phyloP scores from a whole-genome alignment of 2,329 filamentous ascomycete species.

The Claviceps humidiphila region DNA sequence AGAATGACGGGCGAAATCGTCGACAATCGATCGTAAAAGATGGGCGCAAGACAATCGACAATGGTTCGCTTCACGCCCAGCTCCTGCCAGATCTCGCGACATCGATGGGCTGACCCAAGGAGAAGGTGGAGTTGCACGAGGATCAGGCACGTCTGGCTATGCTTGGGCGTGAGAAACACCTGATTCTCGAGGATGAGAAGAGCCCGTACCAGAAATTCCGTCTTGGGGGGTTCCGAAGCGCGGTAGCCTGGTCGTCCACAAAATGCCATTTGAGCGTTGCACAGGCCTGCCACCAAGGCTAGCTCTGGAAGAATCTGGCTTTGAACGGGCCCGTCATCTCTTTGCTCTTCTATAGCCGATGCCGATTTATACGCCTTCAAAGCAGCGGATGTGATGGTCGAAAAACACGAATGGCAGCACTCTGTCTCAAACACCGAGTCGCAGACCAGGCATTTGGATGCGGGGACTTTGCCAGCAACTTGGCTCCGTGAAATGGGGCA shows the following conservation, averaged over 20 bases:
- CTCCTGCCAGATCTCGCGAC: slow-evolving; percentile 33
- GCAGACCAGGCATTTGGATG: slow-evolving; percentile 15
- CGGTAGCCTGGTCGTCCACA: slow-evolving; percentile 3
- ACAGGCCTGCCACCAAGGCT: slow-evolving; percentile 21
- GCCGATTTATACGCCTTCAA: slow-evolving; percentile 10
- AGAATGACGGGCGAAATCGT: slow-evolving; percentile 32
- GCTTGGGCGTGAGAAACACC: slow-evolving; percentile 28
- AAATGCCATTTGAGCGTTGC: slow-evolving; percentile 19
- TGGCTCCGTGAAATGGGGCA: slow-evolving; percentile 16
- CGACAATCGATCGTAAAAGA: slow-evolving; percentile 43
- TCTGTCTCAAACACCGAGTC: slow-evolving; percentile 8
- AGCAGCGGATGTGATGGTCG: slow-evolving; percentile 10
- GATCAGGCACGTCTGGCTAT: slow-evolving; percentile 34
- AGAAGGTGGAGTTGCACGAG: slow-evolving; percentile 38
- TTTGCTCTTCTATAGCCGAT: slow-evolving; percentile 1
- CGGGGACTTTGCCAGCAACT: slow-evolving; percentile 9
- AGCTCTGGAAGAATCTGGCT: slow-evolving; percentile 19
- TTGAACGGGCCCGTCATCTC: slow-evolving; percentile 1
- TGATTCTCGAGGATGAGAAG: slow-evolving; percentile 37
- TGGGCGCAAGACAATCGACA: slow-evolving; percentile 40
- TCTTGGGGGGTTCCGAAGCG: slow-evolving; percentile 9
- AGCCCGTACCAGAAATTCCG: slow-evolving; percentile 31
- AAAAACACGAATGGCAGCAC: slow-evolving; percentile 13
- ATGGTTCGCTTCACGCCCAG: slow-evolving; percentile 44
- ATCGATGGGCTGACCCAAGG: slow-evolving; percentile 34